phyloP scores from a whole-genome alignment of 257 asterid genomes.

The Solanum virginianum region DNA sequence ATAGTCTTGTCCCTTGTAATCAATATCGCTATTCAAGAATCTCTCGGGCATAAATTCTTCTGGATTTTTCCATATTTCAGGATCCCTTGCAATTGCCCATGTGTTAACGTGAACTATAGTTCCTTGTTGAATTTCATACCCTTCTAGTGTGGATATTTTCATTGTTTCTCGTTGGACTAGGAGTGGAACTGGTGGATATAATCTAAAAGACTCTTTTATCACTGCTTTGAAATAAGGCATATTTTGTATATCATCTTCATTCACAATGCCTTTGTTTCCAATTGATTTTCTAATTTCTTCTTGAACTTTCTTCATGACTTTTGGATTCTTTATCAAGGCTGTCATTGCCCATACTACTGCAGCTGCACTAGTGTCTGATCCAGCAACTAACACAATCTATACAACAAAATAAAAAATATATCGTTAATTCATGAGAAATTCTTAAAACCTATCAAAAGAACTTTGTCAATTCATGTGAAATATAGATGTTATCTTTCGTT shows the following conservation, averaged over 20 bases:
- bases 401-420: no score
- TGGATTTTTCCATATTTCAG: no score
- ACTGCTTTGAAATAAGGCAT: background rate
- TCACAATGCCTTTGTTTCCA: background rate
- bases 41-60: no score
- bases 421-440: no score
- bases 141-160: background rate
- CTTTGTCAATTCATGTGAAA: no score
- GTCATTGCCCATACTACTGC: background rate
- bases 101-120: background rate
- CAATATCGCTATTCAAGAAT: no score
- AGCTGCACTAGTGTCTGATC: background rate
- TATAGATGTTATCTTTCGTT: no score
- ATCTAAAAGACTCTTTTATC: background rate
- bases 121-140: background rate
- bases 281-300: background rate
- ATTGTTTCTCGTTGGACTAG: background rate
- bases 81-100: no score
- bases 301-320: background rate
- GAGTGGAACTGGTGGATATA: background rate
- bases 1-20: background rate
- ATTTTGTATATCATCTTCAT: background rate
- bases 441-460: no score
- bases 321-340: background rate
- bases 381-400: no score